Percentiles rank a stretch among this genome's conserved stretches.
Conservation (phyloP, 805 yeast species). For the Lipomyces yamadae region DNA sequence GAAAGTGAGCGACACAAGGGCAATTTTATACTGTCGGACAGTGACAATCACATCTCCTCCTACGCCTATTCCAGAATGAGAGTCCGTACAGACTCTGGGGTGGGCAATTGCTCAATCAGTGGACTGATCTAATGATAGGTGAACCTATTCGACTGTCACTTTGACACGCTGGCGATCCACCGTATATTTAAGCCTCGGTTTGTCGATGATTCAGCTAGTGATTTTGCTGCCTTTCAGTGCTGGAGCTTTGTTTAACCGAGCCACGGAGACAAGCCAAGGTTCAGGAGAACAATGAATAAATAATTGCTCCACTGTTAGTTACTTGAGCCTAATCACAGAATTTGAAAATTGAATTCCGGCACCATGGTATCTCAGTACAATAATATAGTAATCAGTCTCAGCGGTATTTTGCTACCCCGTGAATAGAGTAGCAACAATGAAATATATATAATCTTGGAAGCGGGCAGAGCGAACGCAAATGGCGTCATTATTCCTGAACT, state of each 20-base stretch:
- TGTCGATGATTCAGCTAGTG: too few relatives aligned
- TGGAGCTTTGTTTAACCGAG: background rate
- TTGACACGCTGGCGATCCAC: too few relatives aligned
- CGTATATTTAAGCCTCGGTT: too few relatives aligned
- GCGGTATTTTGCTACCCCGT: background rate
- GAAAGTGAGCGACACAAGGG: too few relatives aligned
- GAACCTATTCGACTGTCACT: too few relatives aligned
- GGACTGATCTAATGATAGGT: too few relatives aligned
- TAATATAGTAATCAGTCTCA: background rate
- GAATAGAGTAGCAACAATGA: background rate
- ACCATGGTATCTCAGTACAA: background rate
- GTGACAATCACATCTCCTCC: too few relatives aligned
- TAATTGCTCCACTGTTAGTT: background rate
- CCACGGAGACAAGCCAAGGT: background rate
- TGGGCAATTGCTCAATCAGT: too few relatives aligned
- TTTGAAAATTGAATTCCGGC: background rate
- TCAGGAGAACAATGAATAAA: background rate
- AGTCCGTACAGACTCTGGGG: too few relatives aligned
- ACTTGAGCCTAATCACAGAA: background rate
- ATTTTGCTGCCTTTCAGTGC: background rate
- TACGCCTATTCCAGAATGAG: too few relatives aligned
- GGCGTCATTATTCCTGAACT: background rate
- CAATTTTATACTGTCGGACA: too few relatives aligned
- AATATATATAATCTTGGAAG: background rate
- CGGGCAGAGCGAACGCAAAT: background rate